These are phyloP conservation scores for Aspergillus sp. DNA, from an alignment of 2,329 filamentous ascomycete genomes.

Conservation along the genomic window DNA sequence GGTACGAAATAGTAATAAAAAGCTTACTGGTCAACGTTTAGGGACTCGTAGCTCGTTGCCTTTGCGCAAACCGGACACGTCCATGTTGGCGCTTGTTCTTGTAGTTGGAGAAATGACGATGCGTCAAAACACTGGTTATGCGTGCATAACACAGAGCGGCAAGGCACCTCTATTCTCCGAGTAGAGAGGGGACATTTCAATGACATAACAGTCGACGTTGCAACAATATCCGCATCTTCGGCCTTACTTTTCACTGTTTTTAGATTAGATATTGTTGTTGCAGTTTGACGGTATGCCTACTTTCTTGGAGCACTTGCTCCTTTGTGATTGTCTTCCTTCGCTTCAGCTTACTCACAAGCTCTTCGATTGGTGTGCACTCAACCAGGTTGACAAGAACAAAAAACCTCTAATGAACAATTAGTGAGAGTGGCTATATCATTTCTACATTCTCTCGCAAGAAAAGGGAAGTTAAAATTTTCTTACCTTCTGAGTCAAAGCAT, in stretches of 20 bases:
- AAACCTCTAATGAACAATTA: conserved; percentile 58
- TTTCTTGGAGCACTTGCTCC: conserved; percentile 76
- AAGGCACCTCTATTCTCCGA: conserved; percentile 75
- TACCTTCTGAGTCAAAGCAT: conserved; percentile 87
- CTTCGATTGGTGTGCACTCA: conserved; percentile 67
- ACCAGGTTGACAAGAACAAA: conserved; percentile 75
- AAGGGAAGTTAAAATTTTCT: conserved; percentile 27
- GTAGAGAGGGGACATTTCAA: conserved; percentile 91
- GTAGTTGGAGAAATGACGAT: conserved; percentile 84
- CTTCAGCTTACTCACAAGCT: conserved; percentile 68
- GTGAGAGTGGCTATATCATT: not conserved
- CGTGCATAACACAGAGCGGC: conserved; percentile 74
- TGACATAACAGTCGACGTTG: conserved; percentile 84
- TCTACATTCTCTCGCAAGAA: not conserved
- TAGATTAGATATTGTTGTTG: conserved; percentile 18
- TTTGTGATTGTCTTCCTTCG: conserved; percentile 72
- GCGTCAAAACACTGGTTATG: conserved; percentile 97
- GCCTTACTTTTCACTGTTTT: conserved; percentile 72
- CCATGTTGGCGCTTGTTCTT: conserved; percentile 97
- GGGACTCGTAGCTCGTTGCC: conserved; percentile 71
- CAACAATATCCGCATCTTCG: conserved; percentile 83
- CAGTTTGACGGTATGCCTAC: conserved; percentile 48
- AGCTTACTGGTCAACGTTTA: conserved; percentile 83
- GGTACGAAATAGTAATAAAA: not conserved
- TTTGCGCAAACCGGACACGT: conserved; percentile 93